Conservation (phyloP, 768 basidiomycete species). For the Boletus reticuloceps region DNA sequence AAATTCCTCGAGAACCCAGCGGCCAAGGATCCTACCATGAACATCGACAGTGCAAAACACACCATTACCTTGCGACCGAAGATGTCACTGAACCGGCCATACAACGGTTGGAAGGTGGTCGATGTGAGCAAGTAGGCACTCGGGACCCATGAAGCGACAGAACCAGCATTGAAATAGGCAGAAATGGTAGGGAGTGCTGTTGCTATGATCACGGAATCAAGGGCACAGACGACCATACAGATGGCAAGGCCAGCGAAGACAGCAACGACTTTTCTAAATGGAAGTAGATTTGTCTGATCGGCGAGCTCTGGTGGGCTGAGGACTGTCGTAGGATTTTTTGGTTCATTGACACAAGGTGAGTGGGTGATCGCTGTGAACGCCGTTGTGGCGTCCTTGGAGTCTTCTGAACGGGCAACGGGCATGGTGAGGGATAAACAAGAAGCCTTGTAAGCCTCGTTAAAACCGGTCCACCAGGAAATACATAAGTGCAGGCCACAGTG, state of each 20-base stretch:
- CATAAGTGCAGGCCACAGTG: no score
- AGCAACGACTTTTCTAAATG: not conserved
- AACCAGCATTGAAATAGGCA: not conserved
- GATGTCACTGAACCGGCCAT: not conserved
- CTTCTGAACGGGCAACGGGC: no score
- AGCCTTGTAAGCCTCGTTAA: not conserved
- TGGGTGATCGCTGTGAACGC: no score
- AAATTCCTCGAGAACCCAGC: not conserved
- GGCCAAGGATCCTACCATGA: not conserved
- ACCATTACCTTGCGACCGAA: not conserved
- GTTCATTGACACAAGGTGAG: not conserved
- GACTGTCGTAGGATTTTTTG: not conserved
- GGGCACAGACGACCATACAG: not conserved
- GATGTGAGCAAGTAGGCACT: slow-evolving; percentile 1
- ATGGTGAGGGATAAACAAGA: not conserved
- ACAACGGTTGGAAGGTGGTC: not conserved
- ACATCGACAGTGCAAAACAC: not conserved
- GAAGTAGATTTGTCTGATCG: not conserved
- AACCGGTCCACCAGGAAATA: not conserved
- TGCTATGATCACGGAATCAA: not conserved
- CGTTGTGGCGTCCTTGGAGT: no score
- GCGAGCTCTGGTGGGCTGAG: not conserved
- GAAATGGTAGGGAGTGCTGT: not conserved
- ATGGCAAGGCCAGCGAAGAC: not conserved
- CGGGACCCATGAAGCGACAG: not conserved